A percentile compares a stretch with the other conserved stretches of the same genome.
These are phyloP conservation scores for Paxillus involutus DNA, from an alignment of 768 basidiomycete species.

Conservation along the genomic window DNA sequence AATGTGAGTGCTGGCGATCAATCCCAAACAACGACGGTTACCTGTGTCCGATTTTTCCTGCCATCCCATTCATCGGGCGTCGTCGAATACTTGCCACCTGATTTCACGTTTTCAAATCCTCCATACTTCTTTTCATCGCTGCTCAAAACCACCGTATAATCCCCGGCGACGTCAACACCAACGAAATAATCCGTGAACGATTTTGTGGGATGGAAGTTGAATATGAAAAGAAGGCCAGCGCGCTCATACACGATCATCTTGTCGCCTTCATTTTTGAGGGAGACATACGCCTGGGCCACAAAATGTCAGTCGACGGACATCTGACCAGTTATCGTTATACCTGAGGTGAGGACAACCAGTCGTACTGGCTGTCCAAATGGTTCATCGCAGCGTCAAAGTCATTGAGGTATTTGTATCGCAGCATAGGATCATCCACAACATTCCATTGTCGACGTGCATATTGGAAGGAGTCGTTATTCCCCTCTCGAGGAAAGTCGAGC, in stretches of 20 bases:
- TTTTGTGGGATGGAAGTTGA: constrained; percentile 93
- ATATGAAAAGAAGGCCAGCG: constrained; percentile 90
- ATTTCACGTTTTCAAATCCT: constrained; percentile 79
- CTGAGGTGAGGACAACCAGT: constrained; percentile 83
- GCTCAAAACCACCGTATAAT: constrained; percentile 78
- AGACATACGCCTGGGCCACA: constrained; percentile 73
- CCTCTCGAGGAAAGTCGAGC: constrained; percentile 98
- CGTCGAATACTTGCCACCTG: constrained; percentile 70
- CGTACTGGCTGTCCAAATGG: constrained; percentile 70
- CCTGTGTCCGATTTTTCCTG: constrained; percentile 90
- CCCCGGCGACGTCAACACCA: constrained; percentile 81
- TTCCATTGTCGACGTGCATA: constrained; percentile 98
- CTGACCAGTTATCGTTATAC: constrained; percentile 36
- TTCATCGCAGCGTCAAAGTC: constrained; percentile 96
- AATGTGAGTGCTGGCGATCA: not conserved
- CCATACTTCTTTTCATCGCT: constrained; percentile 89
- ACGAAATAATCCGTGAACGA: constrained; percentile 95
- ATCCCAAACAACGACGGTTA: constrained; percentile 30
- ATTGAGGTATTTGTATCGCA: constrained; percentile 94
- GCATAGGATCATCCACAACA: constrained; percentile 76
- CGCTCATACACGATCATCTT: constrained; percentile 95
- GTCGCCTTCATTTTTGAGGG: constrained; percentile 90
- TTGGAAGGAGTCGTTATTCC: constrained; percentile 95
- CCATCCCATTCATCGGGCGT: constrained; percentile 89
- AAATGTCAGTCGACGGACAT: constrained; percentile 7